Evolutionary conservation across 2,329 filamentous ascomycete genomes (phyloP), one percentile per base, ranked within the genome.

Genomic region (Ceratocystis smalleyi): DNA sequence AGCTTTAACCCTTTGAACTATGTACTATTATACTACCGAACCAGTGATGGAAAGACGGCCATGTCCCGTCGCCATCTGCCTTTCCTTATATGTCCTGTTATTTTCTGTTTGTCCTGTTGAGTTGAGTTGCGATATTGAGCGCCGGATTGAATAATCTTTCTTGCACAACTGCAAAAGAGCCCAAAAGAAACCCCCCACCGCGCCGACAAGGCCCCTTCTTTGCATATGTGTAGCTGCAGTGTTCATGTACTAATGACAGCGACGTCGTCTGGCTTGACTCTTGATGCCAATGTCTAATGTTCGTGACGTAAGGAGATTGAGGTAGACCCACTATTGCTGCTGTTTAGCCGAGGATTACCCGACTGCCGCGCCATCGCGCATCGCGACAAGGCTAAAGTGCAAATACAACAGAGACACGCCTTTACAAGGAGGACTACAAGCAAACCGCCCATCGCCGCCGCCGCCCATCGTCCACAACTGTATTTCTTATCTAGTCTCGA

Each of bases 1-100:
- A 61, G 64, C 22, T 51, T 10, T n/a, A 30, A 45, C 62, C 61
- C 47, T 45, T 63, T 66, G 65, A 61, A 65, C 61, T 40, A 65
- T 66, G 65, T 65, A 65, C 61, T 43, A 65, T 60, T 63, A 62
- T 43, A 61, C 55, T 63, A 62, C 45, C 17, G 5, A 17, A 35
- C 15, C 24, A 63, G 51, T 27, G 32, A 40, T 49, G 51, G 32
- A 27, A 8, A 32, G 54, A 57, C 54, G 54, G 1, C 30, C 1
- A 24, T 24, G 19, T 10, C 7, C 32, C 54, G 6, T 30, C 47
- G n/a, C n/a, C 54, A 35, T n/a, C 32, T 19, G 17, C 47, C 40
- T 65, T 55, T 30, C 6, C 47, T 43, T 45, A 30, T n/a, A 55
- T 65, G 43, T 43, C 8, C 49, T 51, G 43, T 22, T 65, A 40